Percentiles rank a stretch among this genome's conserved stretches.
Evolutionary conservation across 2,329 filamentous ascomycete genomes (phyloP).

Genomic region (Fusarium pininemorale): DNA sequence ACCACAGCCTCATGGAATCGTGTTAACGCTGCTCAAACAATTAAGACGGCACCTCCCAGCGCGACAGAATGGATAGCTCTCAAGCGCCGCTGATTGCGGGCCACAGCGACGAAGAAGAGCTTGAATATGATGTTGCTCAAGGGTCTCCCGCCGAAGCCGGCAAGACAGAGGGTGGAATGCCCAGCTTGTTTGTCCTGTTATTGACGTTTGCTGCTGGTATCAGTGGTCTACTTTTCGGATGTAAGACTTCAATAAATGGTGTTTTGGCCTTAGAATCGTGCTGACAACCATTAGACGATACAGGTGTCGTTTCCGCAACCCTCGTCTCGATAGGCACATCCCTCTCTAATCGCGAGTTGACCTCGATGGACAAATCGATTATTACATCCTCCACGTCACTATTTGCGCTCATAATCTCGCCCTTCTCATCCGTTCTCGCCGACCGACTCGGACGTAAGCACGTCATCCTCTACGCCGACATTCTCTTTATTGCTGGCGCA

Average conservation of each 20-base stretch:
- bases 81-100: constrained; percentile 52
- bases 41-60: background rate
- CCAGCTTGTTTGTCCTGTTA: constrained; percentile 66
- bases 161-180: constrained; percentile 45
- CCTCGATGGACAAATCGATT: constrained; percentile 73
- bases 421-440: constrained; percentile 71
- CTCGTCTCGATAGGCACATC: constrained; percentile 70
- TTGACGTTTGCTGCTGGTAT: constrained; percentile 73
- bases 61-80: constrained; percentile 47
- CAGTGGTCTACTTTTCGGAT: constrained; percentile 74
- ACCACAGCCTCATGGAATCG: constrained; percentile 24
- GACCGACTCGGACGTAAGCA: constrained; percentile 68
- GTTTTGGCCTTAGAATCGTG: background rate
- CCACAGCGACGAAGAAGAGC: constrained; percentile 45
- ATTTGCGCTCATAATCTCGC: constrained; percentile 70
- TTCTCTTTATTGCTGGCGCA: constrained; percentile 75
- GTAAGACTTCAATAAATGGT: constrained; percentile 51
- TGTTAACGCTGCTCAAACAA: background rate
- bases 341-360: constrained; percentile 65
- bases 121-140: constrained; percentile 44
- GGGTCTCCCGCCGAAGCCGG: constrained; percentile 36
- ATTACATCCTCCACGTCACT: constrained; percentile 76
- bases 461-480: constrained; percentile 70
- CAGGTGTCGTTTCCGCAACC: constrained; percentile 74
- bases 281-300: constrained; percentile 61